Percentiles rank a stretch among this genome's conserved stretches.
These are phyloP conservation scores for Trichosporon inkin DNA, from an alignment of 1,284 basidiomycete genomes.

Conservation along the genomic window DNA sequence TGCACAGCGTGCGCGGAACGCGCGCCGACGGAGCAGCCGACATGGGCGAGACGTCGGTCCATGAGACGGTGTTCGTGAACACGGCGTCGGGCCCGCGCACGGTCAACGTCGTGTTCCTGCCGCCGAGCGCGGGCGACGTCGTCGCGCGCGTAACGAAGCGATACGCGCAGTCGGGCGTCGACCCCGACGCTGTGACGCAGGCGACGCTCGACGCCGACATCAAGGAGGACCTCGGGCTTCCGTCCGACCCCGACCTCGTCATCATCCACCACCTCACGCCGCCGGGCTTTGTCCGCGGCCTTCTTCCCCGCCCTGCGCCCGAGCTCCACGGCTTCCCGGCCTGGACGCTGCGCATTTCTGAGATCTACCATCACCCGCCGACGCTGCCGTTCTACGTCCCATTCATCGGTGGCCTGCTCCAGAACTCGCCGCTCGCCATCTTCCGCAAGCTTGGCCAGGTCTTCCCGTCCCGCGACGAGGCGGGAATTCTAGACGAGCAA, in stretches of 20 bases:
- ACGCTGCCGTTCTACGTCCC: slow-evolving; percentile 28
- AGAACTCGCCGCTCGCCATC: slow-evolving; percentile 20
- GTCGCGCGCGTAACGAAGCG: slow-evolving; percentile 19
- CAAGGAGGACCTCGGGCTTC: slow-evolving; percentile 21
- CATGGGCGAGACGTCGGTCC: slow-evolving; percentile 18
- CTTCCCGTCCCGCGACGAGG: slow-evolving; percentile 14
- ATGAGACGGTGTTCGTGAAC: slow-evolving; percentile 18
- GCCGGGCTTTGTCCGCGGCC: slow-evolving; percentile 19
- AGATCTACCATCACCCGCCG: slow-evolving; percentile 37
- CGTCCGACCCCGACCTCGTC: slow-evolving; percentile 33
- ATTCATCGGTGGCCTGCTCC: slow-evolving; percentile 20
- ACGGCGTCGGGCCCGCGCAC: slow-evolving; percentile 15
- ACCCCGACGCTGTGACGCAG: slow-evolving; percentile 15
- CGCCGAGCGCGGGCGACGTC: slow-evolving; percentile 17
- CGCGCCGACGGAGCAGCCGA: background rate
- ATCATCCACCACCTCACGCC: slow-evolving; percentile 33
- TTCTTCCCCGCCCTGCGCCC: slow-evolving; percentile 35
- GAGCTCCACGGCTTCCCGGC: slow-evolving; percentile 41
- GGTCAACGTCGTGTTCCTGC: slow-evolving; percentile 22
- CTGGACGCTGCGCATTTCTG: slow-evolving; percentile 39
- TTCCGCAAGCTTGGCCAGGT: slow-evolving; percentile 21
- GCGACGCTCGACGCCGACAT: slow-evolving; percentile 20
- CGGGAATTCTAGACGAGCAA: slow-evolving; percentile 18
- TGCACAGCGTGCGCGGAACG: background rate
- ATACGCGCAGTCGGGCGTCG: slow-evolving; percentile 13